phyloP scores from a whole-genome alignment of 2,329 filamentous ascomycete species.

The Rugonectria rugulosa region DNA sequence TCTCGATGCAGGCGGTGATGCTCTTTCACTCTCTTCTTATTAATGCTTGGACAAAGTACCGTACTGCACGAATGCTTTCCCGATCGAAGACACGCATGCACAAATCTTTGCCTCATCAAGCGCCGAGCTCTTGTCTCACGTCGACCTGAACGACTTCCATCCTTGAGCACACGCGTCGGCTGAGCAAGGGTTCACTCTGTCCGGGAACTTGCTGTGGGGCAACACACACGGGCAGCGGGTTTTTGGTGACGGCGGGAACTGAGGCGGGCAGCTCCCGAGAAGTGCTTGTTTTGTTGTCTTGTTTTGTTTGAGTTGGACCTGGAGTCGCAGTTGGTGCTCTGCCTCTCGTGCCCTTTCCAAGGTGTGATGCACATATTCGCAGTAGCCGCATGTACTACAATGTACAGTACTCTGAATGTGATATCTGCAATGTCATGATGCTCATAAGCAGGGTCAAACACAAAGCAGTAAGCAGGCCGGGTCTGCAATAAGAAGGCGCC shows the following conservation, averaged over 20 bases:
- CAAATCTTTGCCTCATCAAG: conserved; percentile 10
- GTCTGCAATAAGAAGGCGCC: neutral
- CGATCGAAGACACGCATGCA: neutral
- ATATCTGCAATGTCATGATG: conserved; percentile 14
- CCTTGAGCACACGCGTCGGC: conserved; percentile 21
- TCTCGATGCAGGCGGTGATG: conserved; percentile 26
- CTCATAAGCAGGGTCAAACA: conserved; percentile 13
- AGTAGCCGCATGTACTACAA: too few relatives aligned
- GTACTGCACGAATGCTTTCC: too few relatives aligned
- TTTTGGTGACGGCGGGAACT: conserved; percentile 14
- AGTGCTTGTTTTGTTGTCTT: conserved; percentile 8
- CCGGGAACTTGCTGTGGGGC: conserved; percentile 26
- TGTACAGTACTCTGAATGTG: neutral
- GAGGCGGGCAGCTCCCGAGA: conserved; percentile 13
- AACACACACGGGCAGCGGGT: conserved; percentile 1
- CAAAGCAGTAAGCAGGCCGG: conserved; percentile 14
- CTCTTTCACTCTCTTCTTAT: conserved; percentile 31
- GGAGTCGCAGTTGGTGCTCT: too few relatives aligned
- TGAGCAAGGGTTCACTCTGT: conserved; percentile 23
- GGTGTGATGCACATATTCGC: too few relatives aligned
- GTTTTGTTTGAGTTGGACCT: neutral
- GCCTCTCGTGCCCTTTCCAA: too few relatives aligned
- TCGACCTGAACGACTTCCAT: conserved; percentile 26
- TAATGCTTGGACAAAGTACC: neutral
- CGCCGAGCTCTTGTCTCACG: conserved; percentile 26